Base-by-base conservation (phyloP, 75 land plant species). In the Gnetum montanum region DNA sequence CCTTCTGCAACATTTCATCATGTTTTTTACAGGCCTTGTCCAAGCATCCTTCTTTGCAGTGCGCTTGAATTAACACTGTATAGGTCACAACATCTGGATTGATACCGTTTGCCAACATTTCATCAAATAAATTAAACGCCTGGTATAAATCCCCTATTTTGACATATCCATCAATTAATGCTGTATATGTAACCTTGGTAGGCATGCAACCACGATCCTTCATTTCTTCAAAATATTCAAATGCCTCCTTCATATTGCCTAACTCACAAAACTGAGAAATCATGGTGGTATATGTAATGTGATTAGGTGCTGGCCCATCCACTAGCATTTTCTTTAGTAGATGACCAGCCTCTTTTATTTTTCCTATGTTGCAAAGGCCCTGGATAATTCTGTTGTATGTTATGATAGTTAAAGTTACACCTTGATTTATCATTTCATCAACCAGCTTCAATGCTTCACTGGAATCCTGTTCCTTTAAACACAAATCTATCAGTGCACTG, bases 201-300 rank as follows among this genome's bases (percentile, higher is more conserved):
- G 60, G 60, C 22, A 46, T 46, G 29, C 25, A 47, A 1, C 57
- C 31, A 19, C 15, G 26, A 13, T 48, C 60, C 13, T 25, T 16
- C 60, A 58, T 58, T 58, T 67, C 78, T 26, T 34, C 33, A 28
- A 74, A 61, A 5, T 71, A 62, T 15, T 27, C 29, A 18, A 40
- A 44, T 6, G 82, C 86, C 31, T 68, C 65, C 8, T 68, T 45
- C 79, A 83, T 62, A 13, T 60, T 54, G 24, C 72, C 70, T 12
- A 49, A 46, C 56, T 75, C 69, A 56, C 71, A 66, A 29, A 58
- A 35, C n/a, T 68, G 50, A 60, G 66, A 55, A 45, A 83, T 75
- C 33, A 83, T 45, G 10, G 57, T 66, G 6, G 69, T 63, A 49
- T 72, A 83, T 8, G 79, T 79, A 35, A 62, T 62, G 54, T 61